Evolutionary conservation across 306 rosid species (phyloP), one percentile per base, ranked within the genome.

Genomic region (Mucuna pruriens): DNA sequence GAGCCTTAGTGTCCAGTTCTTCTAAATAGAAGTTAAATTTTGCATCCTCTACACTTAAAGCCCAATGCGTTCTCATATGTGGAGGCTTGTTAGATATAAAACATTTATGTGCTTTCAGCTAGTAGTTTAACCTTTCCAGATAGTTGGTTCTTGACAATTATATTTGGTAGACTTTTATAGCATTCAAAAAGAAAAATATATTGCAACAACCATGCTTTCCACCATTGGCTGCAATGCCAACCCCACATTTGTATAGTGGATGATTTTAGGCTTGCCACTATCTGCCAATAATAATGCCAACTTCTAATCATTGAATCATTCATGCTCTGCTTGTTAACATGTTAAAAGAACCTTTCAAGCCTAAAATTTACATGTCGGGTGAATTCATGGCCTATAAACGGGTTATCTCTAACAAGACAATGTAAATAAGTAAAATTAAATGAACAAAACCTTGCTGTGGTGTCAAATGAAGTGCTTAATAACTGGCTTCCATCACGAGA

Each of bases 401-500:
- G 19, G 55, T 71, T 76, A 63, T 75, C 13, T 26, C 44, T 22
- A 76, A 48, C 34, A 42, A 40, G 39, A 71, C 9, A 62, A 4
- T 2, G 6, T 45, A 6, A 76, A 33, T 12, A 48, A 23, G 31
- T 70, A 71, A 64, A 82, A 83, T 36, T 81, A 79, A 54, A 40
- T 6, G 15, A 69, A 69, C 25, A 69, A 55, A 82, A 93, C 99
- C 98, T 93, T 74, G 98, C 98, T 60, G 98, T 93, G 91, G 94
- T 85, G 89, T 96, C 99, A 88, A 93, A 96, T 70, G 99, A 96
- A 84, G 99, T 81, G 78, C 99, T 96, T 78, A 96, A 86, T 74
- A 96, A 85, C 84, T 96, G 99, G 86, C 89, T 96, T 84, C 99
- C 99, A 92, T 96, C 99, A 55, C 99, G 97, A 74, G 98, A 96